A percentile compares a stretch with the other conserved stretches of the same genome.
These are phyloP conservation scores for Saturnispora quitensis DNA, from an alignment of 805 yeast species.

Conservation along the genomic window DNA sequence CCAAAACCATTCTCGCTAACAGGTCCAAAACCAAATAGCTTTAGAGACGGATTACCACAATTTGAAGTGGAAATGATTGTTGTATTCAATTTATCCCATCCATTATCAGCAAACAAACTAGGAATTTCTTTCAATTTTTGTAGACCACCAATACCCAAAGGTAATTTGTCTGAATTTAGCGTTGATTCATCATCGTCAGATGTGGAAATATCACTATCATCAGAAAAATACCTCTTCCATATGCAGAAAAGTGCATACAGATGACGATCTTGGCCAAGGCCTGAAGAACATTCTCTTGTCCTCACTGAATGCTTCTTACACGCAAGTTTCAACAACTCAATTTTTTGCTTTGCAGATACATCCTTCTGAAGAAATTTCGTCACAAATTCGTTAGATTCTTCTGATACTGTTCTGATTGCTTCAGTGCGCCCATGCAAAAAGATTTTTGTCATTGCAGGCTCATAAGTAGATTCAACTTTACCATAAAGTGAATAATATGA, in stretches of 20 bases:
- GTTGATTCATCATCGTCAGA: conserved; percentile 24
- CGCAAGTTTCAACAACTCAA: conserved; percentile 53
- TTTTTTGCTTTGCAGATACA: conserved; percentile 48
- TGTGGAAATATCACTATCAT: conserved; percentile 2
- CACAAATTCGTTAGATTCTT: conserved; percentile 72
- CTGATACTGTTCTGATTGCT: conserved; percentile 77
- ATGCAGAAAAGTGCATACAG: conserved; percentile 78
- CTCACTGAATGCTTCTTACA: conserved; percentile 60
- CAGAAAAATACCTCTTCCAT: conserved; percentile 57
- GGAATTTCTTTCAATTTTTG: conserved; percentile 42
- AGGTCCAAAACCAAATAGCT: conserved; percentile 87
- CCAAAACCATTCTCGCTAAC: conserved; percentile 87
- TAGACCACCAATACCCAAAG: conserved; percentile 15
- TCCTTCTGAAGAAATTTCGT: conserved; percentile 71
- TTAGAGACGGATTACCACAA: conserved; percentile 86
- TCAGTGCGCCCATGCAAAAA: conserved; percentile 90
- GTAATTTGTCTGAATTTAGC: conserved; percentile 22
- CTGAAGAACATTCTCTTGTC: conserved; percentile 61
- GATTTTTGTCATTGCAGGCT: conserved; percentile 91
- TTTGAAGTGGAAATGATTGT: conserved; percentile 76
- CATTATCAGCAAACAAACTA: conserved; percentile 68
- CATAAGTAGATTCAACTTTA: conserved; percentile 87
- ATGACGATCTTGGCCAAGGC: conserved; percentile 90
- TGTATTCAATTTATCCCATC: conserved; percentile 80
- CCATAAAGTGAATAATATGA: conserved; percentile 90